Percentiles rank a stretch among this genome's conserved stretches.
Conservation (phyloP, 1,284 basidiomycete species). For the Marasmius oreades region DNA sequence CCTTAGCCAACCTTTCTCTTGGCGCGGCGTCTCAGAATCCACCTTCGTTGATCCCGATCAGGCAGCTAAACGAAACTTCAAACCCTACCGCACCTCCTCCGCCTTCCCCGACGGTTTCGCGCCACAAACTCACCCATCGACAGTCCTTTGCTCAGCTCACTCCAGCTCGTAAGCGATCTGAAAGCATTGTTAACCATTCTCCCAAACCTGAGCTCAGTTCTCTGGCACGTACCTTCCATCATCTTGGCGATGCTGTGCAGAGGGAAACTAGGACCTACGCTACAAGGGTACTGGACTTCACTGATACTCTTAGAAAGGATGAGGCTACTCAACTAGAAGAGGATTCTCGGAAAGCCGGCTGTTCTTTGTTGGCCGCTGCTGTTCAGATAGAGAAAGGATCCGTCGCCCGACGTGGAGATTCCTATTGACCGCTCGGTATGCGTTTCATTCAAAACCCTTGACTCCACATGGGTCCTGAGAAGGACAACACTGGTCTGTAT, state of each 20-base stretch:
- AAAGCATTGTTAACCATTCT: conserved; percentile 21
- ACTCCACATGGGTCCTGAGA: too few species aligned
- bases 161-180: conserved; percentile 27
- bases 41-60: conserved; percentile 1
- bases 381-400: not conserved
- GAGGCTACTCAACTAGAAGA: not conserved
- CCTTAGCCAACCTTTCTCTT: conserved; percentile 9
- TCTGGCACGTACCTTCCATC: conserved; percentile 11
- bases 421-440: not conserved
- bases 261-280: not conserved
- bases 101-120: conserved; percentile 15
- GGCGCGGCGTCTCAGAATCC: not conserved
- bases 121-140: conserved; percentile 14
- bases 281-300: not conserved
- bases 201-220: conserved; percentile 12
- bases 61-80: not conserved
- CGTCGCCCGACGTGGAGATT: not conserved
- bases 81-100: conserved; percentile 5
- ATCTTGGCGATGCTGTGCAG: not conserved
- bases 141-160: conserved; percentile 23
- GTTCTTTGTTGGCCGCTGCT: not conserved
- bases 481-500: too few species aligned
- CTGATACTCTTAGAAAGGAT: not conserved
- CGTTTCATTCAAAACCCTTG: too few species aligned
- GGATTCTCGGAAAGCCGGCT: not conserved